phyloP scores from a whole-genome alignment of 306 rosid genomes.

The Begonia fuchsioides region DNA sequence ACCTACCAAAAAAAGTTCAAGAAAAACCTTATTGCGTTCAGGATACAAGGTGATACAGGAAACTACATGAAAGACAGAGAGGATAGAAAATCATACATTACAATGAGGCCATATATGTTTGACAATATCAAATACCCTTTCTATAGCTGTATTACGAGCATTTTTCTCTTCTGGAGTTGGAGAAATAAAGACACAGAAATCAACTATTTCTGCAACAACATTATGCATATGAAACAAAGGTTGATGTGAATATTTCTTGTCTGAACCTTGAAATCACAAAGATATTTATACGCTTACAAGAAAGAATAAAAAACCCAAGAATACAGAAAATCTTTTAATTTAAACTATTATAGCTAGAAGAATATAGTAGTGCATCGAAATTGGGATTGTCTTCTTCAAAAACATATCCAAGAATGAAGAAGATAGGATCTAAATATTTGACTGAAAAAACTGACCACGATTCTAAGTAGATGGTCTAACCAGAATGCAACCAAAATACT shows the following conservation, averaged over 20 bases:
- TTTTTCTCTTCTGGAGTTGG: slow-evolving; percentile 74
- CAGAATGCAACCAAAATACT: no score
- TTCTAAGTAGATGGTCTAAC: no score
- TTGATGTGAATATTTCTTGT: no score
- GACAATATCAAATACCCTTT: slow-evolving; percentile 56
- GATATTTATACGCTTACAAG: neutral
- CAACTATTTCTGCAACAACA: slow-evolving; percentile 56
- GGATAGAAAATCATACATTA: slow-evolving; percentile 27
- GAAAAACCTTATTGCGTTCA: slow-evolving; percentile 3
- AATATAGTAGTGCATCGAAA: no score
- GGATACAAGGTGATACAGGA: neutral
- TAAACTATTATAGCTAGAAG: no score
- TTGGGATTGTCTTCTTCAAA: no score
- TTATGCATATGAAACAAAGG: neutral
- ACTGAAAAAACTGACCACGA: no score
- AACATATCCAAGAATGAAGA: no score
- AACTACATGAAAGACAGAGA: neutral
- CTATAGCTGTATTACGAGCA: slow-evolving; percentile 47
- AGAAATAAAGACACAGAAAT: slow-evolving; percentile 79
- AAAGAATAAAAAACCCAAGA: no score
- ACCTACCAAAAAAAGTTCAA: slow-evolving; percentile 38
- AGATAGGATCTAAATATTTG: no score
- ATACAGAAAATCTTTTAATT: no score
- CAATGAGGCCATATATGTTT: slow-evolving; percentile 87
- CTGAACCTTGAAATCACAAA: neutral